These are phyloP conservation scores for Rhizophagus sp. DNA, from an alignment of 192 early-diverging fungal genomes.

Conservation along the genomic window DNA sequence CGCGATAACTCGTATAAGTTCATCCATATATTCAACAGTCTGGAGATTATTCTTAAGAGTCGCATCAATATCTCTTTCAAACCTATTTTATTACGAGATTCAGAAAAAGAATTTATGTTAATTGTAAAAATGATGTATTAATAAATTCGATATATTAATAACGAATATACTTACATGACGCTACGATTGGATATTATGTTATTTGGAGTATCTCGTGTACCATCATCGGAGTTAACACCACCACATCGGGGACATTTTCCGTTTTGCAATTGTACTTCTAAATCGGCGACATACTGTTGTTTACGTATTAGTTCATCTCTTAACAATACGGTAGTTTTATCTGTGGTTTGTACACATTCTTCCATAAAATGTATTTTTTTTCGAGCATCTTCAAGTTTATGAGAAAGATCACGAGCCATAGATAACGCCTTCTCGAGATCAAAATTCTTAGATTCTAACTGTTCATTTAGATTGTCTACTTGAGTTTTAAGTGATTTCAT, in stretches of 20 bases:
- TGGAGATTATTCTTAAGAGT: conserved; percentile 14
- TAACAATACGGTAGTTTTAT: background rate
- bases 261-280: background rate
- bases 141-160: background rate
- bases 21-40: conserved; percentile 13
- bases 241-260: background rate
- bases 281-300: background rate
- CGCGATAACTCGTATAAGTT: conserved; percentile 7
- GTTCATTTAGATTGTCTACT: conserved; percentile 13
- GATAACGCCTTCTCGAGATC: background rate
- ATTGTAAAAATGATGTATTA: background rate
- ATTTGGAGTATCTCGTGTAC: background rate
- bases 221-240: background rate
- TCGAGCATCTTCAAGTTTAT: background rate
- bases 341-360: background rate
- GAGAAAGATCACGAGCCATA: background rate
- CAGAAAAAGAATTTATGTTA: background rate
- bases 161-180: background rate
- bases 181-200: background rate
- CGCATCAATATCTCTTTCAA: conserved; percentile 10
- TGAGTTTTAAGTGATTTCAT: conserved; percentile 7
- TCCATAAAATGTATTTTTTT: conserved; percentile 14
- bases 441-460: background rate
- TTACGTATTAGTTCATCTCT: conserved; percentile 7
- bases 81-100: background rate